Evolutionary conservation across 2,329 filamentous ascomycete species (phyloP).

Genomic region (Cyphellophora europaea): DNA sequence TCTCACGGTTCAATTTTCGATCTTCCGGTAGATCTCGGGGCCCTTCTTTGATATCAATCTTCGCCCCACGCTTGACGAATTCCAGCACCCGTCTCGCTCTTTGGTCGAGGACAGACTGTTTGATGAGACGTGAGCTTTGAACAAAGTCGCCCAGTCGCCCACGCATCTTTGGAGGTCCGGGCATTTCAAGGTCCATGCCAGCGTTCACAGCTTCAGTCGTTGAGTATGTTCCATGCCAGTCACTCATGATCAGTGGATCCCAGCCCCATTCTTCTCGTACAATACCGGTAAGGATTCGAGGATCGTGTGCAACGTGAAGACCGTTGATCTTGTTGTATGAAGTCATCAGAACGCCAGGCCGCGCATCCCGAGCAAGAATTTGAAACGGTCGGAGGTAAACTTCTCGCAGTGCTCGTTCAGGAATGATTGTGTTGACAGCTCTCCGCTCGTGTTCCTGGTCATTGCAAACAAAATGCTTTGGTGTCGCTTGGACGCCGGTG

Average conservation of each 20-base stretch:
- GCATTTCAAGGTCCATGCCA: conserved; percentile 37
- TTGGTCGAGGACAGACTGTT: conserved; percentile 49
- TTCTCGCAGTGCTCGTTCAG: conserved; percentile 48
- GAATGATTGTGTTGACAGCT: conserved; percentile 30
- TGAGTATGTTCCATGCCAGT: conserved; percentile 35
- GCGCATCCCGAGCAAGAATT: conserved; percentile 45
- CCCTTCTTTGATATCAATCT: conserved; percentile 19
- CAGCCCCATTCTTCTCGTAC: conserved; percentile 35
- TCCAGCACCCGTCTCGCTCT: conserved; percentile 28
- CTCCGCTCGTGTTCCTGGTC: conserved; percentile 34
- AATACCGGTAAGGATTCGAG: conserved; percentile 29
- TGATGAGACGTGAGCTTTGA: conserved; percentile 35
- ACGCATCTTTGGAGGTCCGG: conserved; percentile 33
- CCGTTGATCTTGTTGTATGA: conserved; percentile 49
- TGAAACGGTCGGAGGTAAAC: conserved; percentile 56
- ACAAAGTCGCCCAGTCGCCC: conserved; percentile 19
- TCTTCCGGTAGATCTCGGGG: conserved; percentile 43
- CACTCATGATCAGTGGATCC: conserved; percentile 34
- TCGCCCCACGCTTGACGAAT: conserved; percentile 20
- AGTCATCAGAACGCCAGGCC: conserved; percentile 47
- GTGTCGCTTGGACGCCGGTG: conserved; percentile 1
- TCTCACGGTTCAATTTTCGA: conserved; percentile 51
- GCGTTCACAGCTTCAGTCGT: conserved; percentile 32
- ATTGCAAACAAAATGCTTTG: conserved; percentile 50
- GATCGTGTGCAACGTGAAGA: conserved; percentile 28